A percentile compares a stretch with the other conserved stretches of the same genome.
Conservation (phyloP, 148 eudicot species). For the Fagopyrum tataricum region DNA sequence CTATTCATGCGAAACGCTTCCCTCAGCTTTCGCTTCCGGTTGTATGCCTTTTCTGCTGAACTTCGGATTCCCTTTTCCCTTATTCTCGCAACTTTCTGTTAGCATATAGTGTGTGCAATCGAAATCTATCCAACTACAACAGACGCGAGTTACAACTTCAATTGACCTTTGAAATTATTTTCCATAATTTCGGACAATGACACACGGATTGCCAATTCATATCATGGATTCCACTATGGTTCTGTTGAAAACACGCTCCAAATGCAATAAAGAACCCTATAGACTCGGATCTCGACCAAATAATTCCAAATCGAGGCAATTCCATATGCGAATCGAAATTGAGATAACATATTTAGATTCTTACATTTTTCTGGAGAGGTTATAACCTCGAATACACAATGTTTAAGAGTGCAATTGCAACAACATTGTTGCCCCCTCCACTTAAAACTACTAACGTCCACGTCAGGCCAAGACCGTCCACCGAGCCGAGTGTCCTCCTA, state of each 20-base stretch:
- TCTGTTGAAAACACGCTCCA: neutral
- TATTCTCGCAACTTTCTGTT: conserved; percentile 60
- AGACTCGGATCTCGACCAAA: no score
- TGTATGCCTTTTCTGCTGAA: conserved; percentile 71
- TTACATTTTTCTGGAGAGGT: conserved; percentile 11
- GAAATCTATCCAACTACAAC: conserved; percentile 80
- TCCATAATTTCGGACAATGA: neutral
- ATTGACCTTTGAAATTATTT: neutral
- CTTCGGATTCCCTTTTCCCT: conserved; percentile 67
- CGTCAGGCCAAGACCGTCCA: conserved; percentile 82
- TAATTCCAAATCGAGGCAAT: neutral
- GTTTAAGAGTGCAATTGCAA: conserved; percentile 84
- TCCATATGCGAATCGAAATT: neutral
- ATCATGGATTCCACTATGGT: neutral
- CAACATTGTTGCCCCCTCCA: conserved; percentile 79
- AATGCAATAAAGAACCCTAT: no score
- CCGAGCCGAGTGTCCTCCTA: no score
- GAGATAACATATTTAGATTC: neutral
- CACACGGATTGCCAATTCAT: neutral
- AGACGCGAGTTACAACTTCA: neutral
- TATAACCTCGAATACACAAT: conserved; percentile 77
- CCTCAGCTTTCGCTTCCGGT: conserved; percentile 69
- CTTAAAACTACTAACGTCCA: conserved; percentile 83
- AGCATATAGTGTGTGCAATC: conserved; percentile 88
- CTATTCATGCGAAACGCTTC: conserved; percentile 87